Evolutionary conservation across 2,329 filamentous ascomycete species (phyloP).

Genomic region (Arthrinium puccinioides): DNA sequence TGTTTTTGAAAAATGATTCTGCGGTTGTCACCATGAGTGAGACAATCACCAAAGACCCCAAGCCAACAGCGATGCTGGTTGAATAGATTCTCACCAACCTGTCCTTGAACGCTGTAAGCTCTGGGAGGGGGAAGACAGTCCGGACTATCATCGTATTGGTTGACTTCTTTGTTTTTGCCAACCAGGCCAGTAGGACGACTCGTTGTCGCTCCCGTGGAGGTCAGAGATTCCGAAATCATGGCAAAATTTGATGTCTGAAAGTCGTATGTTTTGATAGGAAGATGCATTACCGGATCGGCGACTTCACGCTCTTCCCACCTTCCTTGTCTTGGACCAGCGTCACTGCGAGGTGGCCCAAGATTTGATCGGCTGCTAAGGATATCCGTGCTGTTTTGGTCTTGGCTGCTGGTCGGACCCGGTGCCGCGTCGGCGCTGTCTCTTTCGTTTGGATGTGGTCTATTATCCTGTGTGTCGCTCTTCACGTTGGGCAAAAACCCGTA

Average conservation of each 20-base stretch:
- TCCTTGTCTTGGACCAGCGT: background rate
- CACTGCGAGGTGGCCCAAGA: background rate
- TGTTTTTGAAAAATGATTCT: background rate
- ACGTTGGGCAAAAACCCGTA: too few relatives aligned
- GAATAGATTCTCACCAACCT: background rate
- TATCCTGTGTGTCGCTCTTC: background rate
- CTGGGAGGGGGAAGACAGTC: slow-evolving; percentile 1
- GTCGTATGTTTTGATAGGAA: slow-evolving; percentile 2
- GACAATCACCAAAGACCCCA: background rate
- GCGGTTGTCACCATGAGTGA: background rate
- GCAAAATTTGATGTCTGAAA: slow-evolving; percentile 1
- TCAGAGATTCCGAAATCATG: background rate
- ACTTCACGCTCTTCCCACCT: background rate
- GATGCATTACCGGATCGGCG: slow-evolving; percentile 1
- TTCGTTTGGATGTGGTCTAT: background rate
- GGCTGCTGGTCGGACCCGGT: background rate
- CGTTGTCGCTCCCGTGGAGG: background rate
- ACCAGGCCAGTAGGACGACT: slow-evolving; percentile 1
- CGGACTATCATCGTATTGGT: background rate
- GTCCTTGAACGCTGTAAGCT: background rate
- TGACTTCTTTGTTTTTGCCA: slow-evolving; percentile 1
- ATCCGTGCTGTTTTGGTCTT: background rate
- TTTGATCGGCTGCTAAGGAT: background rate
- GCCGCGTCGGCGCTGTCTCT: background rate
- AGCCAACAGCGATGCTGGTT: background rate